Percentiles rank a stretch among this genome's conserved stretches.
Conservation (phyloP, 1,139 yeast species). For the Debaryomyces singareniensis region DNA sequence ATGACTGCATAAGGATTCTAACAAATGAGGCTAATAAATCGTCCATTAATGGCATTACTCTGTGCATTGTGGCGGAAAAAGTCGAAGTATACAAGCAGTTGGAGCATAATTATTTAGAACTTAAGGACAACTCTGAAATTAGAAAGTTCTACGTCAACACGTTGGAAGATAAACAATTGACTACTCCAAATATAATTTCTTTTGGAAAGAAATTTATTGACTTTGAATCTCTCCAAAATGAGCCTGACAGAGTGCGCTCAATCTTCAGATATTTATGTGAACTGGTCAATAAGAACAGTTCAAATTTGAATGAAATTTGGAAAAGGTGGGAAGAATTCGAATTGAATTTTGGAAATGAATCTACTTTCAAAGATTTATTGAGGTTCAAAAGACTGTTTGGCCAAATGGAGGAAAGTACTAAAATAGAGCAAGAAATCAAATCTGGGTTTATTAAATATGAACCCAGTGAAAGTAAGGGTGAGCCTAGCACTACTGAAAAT, state of each 20-base stretch:
- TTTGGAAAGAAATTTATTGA: slow-evolving; percentile 34
- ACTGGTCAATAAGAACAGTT: slow-evolving; percentile 14
- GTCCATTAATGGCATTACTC: slow-evolving; percentile 6
- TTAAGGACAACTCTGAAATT: slow-evolving; percentile 10
- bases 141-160: slow-evolving; percentile 14
- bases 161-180: slow-evolving; percentile 17
- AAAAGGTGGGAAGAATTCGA: slow-evolving; percentile 70
- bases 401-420: slow-evolving; percentile 24
- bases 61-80: slow-evolving; percentile 15
- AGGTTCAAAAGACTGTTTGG: slow-evolving; percentile 45
- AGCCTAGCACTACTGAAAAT: slow-evolving; percentile 20
- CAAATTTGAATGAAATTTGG: slow-evolving; percentile 39
- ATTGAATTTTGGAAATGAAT: slow-evolving; percentile 61
- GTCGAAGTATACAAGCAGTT: slow-evolving; percentile 14
- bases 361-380: slow-evolving; percentile 70
- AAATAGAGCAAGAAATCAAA: slow-evolving; percentile 27
- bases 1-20: slow-evolving; percentile 11
- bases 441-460: slow-evolving; percentile 53
- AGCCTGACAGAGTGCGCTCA: slow-evolving; percentile 55
- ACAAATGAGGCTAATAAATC: slow-evolving; percentile 2
- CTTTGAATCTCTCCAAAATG: slow-evolving; percentile 43
- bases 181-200: slow-evolving; percentile 21
- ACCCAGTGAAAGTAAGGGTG: slow-evolving; percentile 6
- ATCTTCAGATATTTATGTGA: slow-evolving; percentile 38
- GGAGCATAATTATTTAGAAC: slow-evolving; percentile 7